Conservation (phyloP, 768 basidiomycete species). For the Coprinopsis marcescibilis region DNA sequence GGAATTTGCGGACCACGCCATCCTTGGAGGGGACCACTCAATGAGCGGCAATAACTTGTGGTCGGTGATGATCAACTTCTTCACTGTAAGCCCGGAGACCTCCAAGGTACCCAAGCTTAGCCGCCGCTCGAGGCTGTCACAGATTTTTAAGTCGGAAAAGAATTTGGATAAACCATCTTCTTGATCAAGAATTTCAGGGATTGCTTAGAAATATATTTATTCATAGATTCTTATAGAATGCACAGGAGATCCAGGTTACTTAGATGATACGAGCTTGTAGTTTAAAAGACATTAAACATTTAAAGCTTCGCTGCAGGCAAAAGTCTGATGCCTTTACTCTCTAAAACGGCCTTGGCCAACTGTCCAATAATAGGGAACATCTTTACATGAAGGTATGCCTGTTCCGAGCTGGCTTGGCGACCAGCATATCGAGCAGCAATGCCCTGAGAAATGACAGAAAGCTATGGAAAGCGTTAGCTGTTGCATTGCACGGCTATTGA, state of each 20-base stretch:
- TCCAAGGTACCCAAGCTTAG: conserved; percentile 1
- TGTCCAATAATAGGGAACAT: conserved; percentile 59
- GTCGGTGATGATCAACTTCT: conserved; percentile 57
- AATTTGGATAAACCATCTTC: too few relatives aligned
- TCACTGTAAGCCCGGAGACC: conserved; percentile 46
- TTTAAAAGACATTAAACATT: too few relatives aligned
- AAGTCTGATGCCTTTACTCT: conserved; percentile 43
- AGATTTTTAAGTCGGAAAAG: neutral
- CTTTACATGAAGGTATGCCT: conserved; percentile 41
- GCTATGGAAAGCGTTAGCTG: conserved; percentile 22
- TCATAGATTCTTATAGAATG: too few relatives aligned
- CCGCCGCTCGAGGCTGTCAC: neutral
- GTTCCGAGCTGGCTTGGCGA: conserved; percentile 85
- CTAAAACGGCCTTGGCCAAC: conserved; percentile 53
- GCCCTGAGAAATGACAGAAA: conserved; percentile 81
- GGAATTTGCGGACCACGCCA: conserved; percentile 63
- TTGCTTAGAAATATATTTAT: too few relatives aligned
- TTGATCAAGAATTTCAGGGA: too few relatives aligned
- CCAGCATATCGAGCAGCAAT: conserved; percentile 83
- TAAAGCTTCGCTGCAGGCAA: conserved; percentile 28
- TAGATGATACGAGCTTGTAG: too few relatives aligned
- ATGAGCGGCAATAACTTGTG: conserved; percentile 71
- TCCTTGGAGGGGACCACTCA: conserved; percentile 49
- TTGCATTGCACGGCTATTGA: neutral
- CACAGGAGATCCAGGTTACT: too few relatives aligned